Percentiles rank a stretch among this genome's conserved stretches.
Evolutionary conservation across 768 basidiomycete genomes (phyloP).

Genomic region (Hebeloma cylindrosporum): DNA sequence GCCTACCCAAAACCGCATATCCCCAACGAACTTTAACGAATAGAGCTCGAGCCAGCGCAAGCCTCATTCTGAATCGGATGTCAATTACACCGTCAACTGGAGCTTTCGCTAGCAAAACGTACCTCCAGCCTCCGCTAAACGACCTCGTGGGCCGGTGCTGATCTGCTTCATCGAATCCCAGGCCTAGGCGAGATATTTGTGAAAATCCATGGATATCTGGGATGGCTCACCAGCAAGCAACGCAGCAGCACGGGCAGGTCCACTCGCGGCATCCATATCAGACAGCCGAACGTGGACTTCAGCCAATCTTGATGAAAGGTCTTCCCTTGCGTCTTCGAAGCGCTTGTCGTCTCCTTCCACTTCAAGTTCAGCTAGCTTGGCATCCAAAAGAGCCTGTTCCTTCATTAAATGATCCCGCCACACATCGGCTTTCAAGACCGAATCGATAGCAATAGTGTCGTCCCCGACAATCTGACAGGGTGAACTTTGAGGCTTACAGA

Average conservation of each 20-base stretch:
- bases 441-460: constrained; percentile 88
- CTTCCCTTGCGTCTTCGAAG: constrained; percentile 84
- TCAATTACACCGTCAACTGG: not conserved
- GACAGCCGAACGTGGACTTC: constrained; percentile 89
- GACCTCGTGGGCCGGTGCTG: constrained; percentile 80
- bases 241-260: constrained; percentile 89
- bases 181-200: constrained; percentile 49
- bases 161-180: constrained; percentile 89
- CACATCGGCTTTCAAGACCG: constrained; percentile 99
- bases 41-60: constrained; percentile 91
- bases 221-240: constrained; percentile 82
- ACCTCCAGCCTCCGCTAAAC: constrained; percentile 97
- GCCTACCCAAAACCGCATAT: not conserved
- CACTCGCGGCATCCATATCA: constrained; percentile 99
- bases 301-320: constrained; percentile 73
- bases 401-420: constrained; percentile 92
- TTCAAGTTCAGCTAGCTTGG: constrained; percentile 70
- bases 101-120: constrained; percentile 17
- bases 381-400: constrained; percentile 79
- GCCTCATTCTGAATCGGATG: constrained; percentile 70
- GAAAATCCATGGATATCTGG: not conserved
- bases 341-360: constrained; percentile 73
- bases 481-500: constrained; percentile 1
- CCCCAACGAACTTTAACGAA: constrained; percentile 77
- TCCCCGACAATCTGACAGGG: constrained; percentile 79